A percentile compares a stretch with the other conserved stretches of the same genome.
These are phyloP conservation scores for Datisca glomerata DNA, from an alignment of 306 rosid genomes.

Conservation along the genomic window DNA sequence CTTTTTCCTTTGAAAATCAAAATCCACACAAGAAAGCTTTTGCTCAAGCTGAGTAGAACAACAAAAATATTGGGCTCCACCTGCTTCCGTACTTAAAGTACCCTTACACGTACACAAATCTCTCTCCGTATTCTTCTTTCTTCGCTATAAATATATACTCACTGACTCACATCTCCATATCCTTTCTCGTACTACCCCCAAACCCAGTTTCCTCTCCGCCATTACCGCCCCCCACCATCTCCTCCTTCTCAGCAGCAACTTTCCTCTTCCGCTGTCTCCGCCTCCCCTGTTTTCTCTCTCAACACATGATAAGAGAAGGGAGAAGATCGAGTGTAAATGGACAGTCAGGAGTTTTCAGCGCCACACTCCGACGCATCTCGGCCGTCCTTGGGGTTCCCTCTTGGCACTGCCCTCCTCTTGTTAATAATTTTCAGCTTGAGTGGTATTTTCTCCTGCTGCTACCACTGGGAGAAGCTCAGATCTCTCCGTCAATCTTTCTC, in stretches of 20 bases:
- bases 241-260: neutral
- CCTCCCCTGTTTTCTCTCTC: neutral
- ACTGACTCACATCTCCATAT: too few relatives aligned
- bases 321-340: slow-evolving; percentile 34
- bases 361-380: slow-evolving; percentile 57
- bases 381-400: slow-evolving; percentile 85
- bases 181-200: too few relatives aligned
- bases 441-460: slow-evolving; percentile 91
- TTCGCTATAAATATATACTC: too few relatives aligned
- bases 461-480: slow-evolving; percentile 89
- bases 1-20: too few relatives aligned
- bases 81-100: too few relatives aligned
- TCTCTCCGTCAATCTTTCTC: slow-evolving; percentile 46
- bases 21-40: too few relatives aligned
- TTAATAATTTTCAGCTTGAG: slow-evolving; percentile 72
- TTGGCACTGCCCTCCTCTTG: slow-evolving; percentile 83
- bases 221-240: too few relatives aligned
- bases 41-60: too few relatives aligned
- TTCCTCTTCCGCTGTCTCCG: neutral
- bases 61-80: too few relatives aligned
- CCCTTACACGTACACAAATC: too few relatives aligned
- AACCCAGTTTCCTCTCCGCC: too few relatives aligned
- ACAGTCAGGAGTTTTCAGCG: slow-evolving; percentile 51
- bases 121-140: too few relatives aligned
- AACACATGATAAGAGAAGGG: slow-evolving; percentile 28